A percentile compares a stretch with the other conserved stretches of the same genome.
These are phyloP conservation scores for Yarrowia sp. DNA, from an alignment of 805 yeast genomes.

Conservation along the genomic window DNA sequence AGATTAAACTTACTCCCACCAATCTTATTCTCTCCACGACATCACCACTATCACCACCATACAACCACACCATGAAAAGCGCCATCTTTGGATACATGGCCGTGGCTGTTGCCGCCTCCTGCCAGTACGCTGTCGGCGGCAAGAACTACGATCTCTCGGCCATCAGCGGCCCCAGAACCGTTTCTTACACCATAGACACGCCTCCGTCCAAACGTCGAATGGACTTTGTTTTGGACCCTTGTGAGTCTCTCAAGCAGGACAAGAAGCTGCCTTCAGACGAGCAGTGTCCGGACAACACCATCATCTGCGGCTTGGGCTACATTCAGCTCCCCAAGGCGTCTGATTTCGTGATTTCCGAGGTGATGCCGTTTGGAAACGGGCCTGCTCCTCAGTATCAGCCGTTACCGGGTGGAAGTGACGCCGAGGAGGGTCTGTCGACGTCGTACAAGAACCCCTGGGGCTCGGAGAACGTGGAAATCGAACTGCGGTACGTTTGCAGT, in stretches of 20 bases:
- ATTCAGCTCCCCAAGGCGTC: constrained; percentile 52
- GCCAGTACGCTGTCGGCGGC: constrained; percentile 33
- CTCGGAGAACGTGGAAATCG: not conserved
- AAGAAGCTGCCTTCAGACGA: constrained; percentile 40
- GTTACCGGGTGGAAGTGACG: not conserved
- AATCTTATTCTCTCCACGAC: not conserved
- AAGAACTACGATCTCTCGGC: constrained; percentile 43
- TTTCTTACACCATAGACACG: constrained; percentile 50
- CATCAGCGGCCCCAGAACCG: constrained; percentile 51
- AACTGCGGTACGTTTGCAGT: not conserved
- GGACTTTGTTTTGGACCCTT: constrained; percentile 71
- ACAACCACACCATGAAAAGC: not conserved
- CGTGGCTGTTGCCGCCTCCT: constrained; percentile 30
- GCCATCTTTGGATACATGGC: not conserved
- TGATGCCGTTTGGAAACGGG: constrained; percentile 41
- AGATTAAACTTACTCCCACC: not conserved
- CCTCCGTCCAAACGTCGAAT: constrained; percentile 73
- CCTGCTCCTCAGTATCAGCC: constrained; percentile 1
- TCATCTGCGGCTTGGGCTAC: constrained; percentile 71
- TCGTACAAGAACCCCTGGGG: constrained; percentile 23
- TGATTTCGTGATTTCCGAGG: constrained; percentile 51
- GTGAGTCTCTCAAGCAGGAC: constrained; percentile 49
- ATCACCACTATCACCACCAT: not conserved
- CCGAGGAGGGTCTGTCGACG: not conserved
- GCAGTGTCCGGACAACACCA: constrained; percentile 68